Evolutionary conservation across 345 rosid genomes (phyloP).

Genomic region (Alliaria petiolata): DNA sequence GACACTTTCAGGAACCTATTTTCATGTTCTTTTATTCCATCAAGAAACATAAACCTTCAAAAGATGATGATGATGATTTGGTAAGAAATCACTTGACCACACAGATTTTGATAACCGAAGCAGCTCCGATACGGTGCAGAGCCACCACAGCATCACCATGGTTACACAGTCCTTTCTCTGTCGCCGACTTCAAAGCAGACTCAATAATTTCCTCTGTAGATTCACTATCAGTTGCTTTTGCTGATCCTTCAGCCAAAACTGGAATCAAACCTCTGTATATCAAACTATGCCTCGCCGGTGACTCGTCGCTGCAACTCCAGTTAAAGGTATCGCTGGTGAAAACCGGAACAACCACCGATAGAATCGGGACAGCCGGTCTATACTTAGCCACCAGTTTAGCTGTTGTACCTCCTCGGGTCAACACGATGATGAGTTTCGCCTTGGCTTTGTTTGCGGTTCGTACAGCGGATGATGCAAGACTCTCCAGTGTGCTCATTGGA

Average conservation of each 20-base stretch:
- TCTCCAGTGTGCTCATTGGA: slow-evolving; percentile 18
- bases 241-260: slow-evolving; percentile 13
- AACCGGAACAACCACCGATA: slow-evolving; percentile 15
- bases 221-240: slow-evolving; percentile 5
- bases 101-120: slow-evolving; percentile 22
- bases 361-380: slow-evolving; percentile 15
- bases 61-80: background rate
- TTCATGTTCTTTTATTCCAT: background rate
- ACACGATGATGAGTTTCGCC: slow-evolving; percentile 15
- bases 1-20: background rate
- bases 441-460: slow-evolving; percentile 15
- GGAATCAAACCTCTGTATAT: slow-evolving; percentile 16
- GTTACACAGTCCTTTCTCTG: slow-evolving; percentile 11
- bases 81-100: slow-evolving; percentile 6
- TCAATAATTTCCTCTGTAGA: slow-evolving; percentile 17
- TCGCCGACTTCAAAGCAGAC: slow-evolving; percentile 16
- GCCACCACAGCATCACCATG: slow-evolving; percentile 18
- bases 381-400: slow-evolving; percentile 16
- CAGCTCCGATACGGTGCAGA: slow-evolving; percentile 18
- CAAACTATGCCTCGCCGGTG: slow-evolving; percentile 19
- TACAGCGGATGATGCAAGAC: slow-evolving; percentile 19
- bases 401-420: slow-evolving; percentile 16
- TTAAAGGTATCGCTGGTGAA: slow-evolving; percentile 13
- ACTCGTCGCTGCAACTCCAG: slow-evolving; percentile 20
- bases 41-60: background rate